These are phyloP conservation scores for Penicillium manginii DNA, from an alignment of 495 filamentous ascomycete species.

Conservation along the genomic window DNA sequence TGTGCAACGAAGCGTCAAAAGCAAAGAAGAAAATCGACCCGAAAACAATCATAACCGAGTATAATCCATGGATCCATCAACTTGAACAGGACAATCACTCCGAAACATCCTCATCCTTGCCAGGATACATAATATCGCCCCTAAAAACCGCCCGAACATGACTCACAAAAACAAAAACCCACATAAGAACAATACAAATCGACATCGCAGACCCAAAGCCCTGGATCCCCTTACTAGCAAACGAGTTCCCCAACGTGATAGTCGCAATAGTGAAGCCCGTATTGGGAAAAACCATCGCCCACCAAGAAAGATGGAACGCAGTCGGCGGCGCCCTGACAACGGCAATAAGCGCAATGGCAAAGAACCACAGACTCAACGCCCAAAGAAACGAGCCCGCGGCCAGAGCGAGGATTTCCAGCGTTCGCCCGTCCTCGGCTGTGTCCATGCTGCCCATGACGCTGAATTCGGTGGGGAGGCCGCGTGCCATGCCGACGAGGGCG, in stretches of 20 bases:
- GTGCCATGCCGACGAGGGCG: constrained; percentile 67
- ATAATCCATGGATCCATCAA: too few species aligned
- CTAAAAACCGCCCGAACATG: constrained; percentile 57
- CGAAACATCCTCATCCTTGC: constrained; percentile 63
- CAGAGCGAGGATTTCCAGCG: constrained; percentile 54
- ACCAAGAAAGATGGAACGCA: constrained; percentile 52
- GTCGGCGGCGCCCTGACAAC: constrained; percentile 57
- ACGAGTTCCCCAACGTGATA: constrained; percentile 46
- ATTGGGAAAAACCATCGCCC: constrained; percentile 56
- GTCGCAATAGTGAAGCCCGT: constrained; percentile 51
- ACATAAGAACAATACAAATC: constrained; percentile 57
- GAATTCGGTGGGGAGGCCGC: constrained; percentile 45
- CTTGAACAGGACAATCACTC: constrained; percentile 19
- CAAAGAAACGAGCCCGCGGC: constrained; percentile 65
- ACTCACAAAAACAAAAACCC: constrained; percentile 57
- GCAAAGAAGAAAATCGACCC: too few species aligned
- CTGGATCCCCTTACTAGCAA: constrained; percentile 43
- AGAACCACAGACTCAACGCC: constrained; percentile 75
- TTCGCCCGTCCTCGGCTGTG: constrained; percentile 35
- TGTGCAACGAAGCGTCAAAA: not conserved
- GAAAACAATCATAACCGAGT: too few species aligned
- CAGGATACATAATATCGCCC: constrained; percentile 62
- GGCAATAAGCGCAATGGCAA: constrained; percentile 59
- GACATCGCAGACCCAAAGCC: constrained; percentile 49
- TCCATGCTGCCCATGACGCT: constrained; percentile 32